Evolutionary conservation across 345 rosid species (phyloP).

Genomic region (Aegle marmelos): DNA sequence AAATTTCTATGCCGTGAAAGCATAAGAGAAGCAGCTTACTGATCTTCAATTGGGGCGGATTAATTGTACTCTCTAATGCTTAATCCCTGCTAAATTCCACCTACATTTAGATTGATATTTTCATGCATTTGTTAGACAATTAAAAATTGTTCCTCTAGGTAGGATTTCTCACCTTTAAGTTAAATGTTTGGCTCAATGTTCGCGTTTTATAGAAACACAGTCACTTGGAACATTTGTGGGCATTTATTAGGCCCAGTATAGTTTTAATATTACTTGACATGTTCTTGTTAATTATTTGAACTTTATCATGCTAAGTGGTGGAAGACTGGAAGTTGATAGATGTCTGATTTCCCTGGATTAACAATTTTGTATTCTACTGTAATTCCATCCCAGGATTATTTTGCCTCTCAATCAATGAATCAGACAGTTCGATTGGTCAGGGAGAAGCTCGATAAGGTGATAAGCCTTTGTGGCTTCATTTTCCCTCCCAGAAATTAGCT

Average conservation of each 20-base stretch:
- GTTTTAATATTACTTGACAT: background rate
- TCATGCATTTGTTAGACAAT: too few species aligned
- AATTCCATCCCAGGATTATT: conserved; percentile 61
- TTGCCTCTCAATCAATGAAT: conserved; percentile 78
- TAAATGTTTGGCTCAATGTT: background rate
- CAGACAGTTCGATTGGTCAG: conserved; percentile 65
- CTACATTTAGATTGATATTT: background rate
- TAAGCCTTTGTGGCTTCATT: background rate
- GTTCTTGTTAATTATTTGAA: background rate
- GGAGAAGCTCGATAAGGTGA: conserved; percentile 83
- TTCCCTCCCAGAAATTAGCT: background rate
- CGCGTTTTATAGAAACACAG: background rate
- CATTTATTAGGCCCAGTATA: background rate
- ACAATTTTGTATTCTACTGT: background rate
- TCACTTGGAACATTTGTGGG: background rate
- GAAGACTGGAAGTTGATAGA: conserved; percentile 2
- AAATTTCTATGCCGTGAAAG: background rate
- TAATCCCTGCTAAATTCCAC: background rate
- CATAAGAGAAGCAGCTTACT: background rate
- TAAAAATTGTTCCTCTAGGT: background rate
- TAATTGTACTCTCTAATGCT: conserved; percentile 1
- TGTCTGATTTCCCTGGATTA: background rate
- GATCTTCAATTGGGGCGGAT: background rate
- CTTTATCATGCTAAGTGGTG: background rate
- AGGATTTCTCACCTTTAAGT: background rate